A percentile compares a stretch with the other conserved stretches of the same genome.
Conservation (phyloP, 495 filamentous ascomycete genomes). For the Annulohypoxylon maeteangense region DNA sequence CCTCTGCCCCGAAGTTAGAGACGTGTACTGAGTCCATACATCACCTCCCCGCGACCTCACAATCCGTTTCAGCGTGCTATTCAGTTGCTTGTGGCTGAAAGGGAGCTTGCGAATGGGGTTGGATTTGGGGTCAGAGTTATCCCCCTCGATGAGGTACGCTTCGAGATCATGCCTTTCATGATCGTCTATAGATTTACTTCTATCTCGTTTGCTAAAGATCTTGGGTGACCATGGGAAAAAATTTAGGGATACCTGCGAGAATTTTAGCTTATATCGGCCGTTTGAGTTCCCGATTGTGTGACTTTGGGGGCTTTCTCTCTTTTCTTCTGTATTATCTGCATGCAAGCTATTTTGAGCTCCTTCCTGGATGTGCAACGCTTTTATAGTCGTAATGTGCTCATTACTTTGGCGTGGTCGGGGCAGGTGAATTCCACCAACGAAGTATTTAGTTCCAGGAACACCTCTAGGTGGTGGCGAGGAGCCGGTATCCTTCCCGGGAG, state of each 20-base stretch:
- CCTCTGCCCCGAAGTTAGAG: constrained; percentile 3
- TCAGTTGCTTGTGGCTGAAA: constrained; percentile 6
- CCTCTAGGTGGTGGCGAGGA: not conserved
- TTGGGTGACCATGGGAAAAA: not conserved
- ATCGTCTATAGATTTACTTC: not conserved
- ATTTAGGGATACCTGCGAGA: not conserved
- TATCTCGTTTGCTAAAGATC: not conserved
- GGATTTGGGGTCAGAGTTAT: not conserved
- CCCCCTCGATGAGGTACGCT: constrained; percentile 21
- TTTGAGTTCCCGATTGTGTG: not conserved
- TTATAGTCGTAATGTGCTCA: not conserved
- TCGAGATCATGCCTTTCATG: constrained; percentile 21
- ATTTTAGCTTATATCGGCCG: not conserved
- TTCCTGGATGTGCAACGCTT: not conserved
- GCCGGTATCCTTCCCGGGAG: not conserved
- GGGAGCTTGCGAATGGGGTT: constrained; percentile 7
- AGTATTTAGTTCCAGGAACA: not conserved
- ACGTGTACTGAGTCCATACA: constrained; percentile 16
- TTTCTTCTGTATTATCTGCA: not conserved
- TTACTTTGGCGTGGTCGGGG: not conserved
- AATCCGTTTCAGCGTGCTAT: not conserved
- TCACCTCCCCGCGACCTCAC: not conserved
- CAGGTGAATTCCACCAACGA: not conserved
- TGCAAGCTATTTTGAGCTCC: not conserved
- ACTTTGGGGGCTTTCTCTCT: not conserved